These are phyloP conservation scores for Chimonanthus salicifolius DNA, from an alignment of 164 flowering plant genomes.

Conservation along the genomic window DNA sequence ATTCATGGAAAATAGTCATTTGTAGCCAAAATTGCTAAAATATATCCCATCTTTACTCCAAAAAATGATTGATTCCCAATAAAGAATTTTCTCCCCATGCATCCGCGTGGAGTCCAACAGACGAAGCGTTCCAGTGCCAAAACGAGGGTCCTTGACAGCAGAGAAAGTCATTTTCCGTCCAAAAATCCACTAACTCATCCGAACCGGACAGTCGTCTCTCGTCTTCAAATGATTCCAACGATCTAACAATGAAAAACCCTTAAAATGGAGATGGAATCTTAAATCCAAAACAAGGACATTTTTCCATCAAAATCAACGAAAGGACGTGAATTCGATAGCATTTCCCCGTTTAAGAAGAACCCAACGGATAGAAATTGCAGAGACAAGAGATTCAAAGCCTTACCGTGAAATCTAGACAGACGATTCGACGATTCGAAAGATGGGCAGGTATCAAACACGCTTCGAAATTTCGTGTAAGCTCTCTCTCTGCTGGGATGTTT, in stretches of 20 bases:
- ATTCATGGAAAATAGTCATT: too few species aligned
- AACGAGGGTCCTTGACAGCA: neutral
- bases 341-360: neutral
- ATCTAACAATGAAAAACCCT: neutral
- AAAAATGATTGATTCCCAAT: neutral
- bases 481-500: neutral
- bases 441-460: neutral
- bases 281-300: neutral
- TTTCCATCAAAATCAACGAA: neutral
- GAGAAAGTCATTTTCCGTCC: neutral
- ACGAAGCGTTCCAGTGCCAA: neutral
- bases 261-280: neutral
- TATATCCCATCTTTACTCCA: neutral
- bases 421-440: neutral
- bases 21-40: too few species aligned
- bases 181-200: neutral
- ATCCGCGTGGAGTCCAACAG: neutral
- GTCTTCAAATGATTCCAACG: neutral
- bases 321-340: neutral
- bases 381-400: neutral
- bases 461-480: neutral
- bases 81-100: neutral
- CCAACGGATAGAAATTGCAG: neutral
- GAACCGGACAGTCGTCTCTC: neutral
- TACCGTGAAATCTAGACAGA: constrained; percentile 1